phyloP scores from a whole-genome alignment of 176 grass and related monocot genomes.

The bread wheat (Triticum aestivum) region DNA sequence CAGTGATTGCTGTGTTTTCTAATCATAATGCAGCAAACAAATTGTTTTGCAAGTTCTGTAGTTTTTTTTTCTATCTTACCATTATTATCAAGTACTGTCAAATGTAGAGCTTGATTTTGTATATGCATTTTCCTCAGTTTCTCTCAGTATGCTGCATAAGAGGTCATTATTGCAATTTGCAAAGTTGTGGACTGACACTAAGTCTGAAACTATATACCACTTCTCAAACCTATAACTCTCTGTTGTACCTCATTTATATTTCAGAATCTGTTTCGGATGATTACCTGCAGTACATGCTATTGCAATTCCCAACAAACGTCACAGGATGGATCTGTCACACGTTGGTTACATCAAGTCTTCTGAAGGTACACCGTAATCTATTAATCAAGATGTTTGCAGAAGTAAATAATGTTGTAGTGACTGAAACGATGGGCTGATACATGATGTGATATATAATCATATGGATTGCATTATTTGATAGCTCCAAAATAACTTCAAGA shows the following conservation, averaged over 20 bases:
- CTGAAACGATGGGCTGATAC: not conserved
- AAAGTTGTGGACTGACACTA: not conserved
- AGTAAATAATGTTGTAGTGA: not conserved
- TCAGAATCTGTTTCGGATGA: slow-evolving; percentile 89
- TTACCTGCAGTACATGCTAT: slow-evolving; percentile 89
- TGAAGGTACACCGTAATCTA: slow-evolving; percentile 56
- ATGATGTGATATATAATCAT: slow-evolving; percentile 1
- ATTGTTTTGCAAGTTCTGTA: not conserved
- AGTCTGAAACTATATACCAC: not conserved
- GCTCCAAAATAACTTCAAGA: not conserved
- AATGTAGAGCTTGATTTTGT: not conserved
- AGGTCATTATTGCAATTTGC: not conserved
- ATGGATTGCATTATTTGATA: not conserved
- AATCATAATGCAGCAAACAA: not conserved
- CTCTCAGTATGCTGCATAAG: not conserved
- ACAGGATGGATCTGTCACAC: slow-evolving; percentile 94
- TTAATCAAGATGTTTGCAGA: not conserved
- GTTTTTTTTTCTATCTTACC: not conserved
- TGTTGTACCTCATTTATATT: slow-evolving; percentile 17
- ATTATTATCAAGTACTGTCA: not conserved
- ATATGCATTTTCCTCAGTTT: not conserved
- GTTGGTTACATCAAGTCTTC: slow-evolving; percentile 85
- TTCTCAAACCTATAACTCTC: not conserved
- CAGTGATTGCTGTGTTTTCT: not conserved
- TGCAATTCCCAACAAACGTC: slow-evolving; percentile 92